Conservation (phyloP, 2,329 filamentous ascomycete genomes). For the Paracorniculantispora psalliotae region DNA sequence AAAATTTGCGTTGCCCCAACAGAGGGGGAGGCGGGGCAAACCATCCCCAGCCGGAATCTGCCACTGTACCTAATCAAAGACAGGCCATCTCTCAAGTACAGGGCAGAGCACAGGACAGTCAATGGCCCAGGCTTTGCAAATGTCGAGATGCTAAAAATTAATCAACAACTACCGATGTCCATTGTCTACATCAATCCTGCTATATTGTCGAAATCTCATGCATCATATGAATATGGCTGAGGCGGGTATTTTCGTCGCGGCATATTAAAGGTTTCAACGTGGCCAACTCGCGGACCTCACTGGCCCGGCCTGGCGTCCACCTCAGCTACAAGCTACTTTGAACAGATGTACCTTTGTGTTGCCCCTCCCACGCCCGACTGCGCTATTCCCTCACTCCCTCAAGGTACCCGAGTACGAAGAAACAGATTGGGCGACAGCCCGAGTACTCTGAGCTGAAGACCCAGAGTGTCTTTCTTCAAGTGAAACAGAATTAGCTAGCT, state of each 20-base stretch:
- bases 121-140: background rate
- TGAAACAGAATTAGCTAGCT: too few relatives aligned
- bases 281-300: background rate
- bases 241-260: background rate
- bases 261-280: background rate
- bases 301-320: background rate
- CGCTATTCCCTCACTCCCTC: slow-evolving; percentile 1
- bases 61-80: background rate
- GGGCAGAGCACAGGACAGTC: background rate
- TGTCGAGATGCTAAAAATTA: too few relatives aligned
- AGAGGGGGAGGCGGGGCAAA: background rate
- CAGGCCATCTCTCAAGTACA: background rate
- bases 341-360: background rate
- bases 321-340: background rate
- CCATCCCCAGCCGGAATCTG: background rate
- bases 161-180: too few relatives aligned
- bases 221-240: background rate
- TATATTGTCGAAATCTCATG: too few relatives aligned
- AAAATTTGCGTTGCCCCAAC: slow-evolving; percentile 9
- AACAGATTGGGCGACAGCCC: background rate
- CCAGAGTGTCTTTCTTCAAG: too few relatives aligned
- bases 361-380: background rate
- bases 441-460: background rate
- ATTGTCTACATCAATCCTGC: too few relatives aligned
- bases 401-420: slow-evolving; percentile 1